Evolutionary conservation across 148 eudicot genomes (phyloP).

Genomic region (Selenicereus undatus): DNA sequence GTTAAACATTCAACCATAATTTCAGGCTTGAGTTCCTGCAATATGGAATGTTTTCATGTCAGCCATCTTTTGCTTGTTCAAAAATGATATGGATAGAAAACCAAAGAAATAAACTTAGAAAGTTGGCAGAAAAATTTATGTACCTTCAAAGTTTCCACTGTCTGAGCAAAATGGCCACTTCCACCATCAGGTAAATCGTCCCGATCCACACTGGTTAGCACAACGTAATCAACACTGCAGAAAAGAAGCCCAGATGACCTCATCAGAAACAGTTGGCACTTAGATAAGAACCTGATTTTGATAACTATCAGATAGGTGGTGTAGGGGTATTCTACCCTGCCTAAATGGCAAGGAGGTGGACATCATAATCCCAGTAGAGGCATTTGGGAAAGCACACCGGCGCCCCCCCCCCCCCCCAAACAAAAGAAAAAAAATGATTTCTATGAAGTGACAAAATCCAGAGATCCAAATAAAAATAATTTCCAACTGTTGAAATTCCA

Average conservation of each 20-base stretch:
- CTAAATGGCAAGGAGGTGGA: too few relatives aligned
- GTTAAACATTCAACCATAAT: conserved; percentile 91
- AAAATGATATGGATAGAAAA: neutral
- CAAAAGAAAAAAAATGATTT: too few relatives aligned
- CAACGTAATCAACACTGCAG: conserved; percentile 91
- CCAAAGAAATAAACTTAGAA: neutral
- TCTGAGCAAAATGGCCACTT: conserved; percentile 89
- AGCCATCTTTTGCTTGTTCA: conserved; percentile 6
- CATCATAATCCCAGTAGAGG: neutral
- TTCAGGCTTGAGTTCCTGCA: conserved; percentile 78
- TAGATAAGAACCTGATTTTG: too few relatives aligned
- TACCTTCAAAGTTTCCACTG: conserved; percentile 92
- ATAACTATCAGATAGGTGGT: too few relatives aligned
- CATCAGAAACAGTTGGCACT: neutral
- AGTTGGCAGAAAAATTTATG: neutral
- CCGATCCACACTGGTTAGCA: conserved; percentile 93
- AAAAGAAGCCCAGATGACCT: conserved; percentile 4
- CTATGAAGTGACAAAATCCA: too few relatives aligned
- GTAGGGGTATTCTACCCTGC: too few relatives aligned
- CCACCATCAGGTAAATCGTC: conserved; percentile 98
- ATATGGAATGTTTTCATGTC: conserved; percentile 20
- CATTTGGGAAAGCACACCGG: neutral
- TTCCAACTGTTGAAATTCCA: too few relatives aligned
- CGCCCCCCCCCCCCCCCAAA: too few relatives aligned
- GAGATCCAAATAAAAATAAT: too few relatives aligned